These are phyloP conservation scores for Nicotiana paniculata DNA, from an alignment of 257 asterid genomes.

Conservation along the genomic window DNA sequence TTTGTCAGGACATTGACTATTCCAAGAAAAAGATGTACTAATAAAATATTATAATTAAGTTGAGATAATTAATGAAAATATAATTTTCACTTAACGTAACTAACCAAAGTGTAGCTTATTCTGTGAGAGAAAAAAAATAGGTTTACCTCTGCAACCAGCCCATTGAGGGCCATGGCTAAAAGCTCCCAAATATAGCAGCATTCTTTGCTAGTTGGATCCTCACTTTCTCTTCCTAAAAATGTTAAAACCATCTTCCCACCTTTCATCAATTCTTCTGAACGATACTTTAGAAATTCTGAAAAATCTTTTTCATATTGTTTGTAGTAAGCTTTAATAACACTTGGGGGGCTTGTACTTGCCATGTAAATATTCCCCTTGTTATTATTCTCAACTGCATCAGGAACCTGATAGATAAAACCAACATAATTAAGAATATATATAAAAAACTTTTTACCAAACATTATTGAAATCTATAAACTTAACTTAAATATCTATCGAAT, in stretches of 20 bases:
- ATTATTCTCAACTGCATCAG: conserved; percentile 27
- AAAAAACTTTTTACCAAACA: no score
- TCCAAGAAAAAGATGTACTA: not conserved
- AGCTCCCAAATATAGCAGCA: conserved; percentile 61
- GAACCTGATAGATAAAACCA: conserved; percentile 25
- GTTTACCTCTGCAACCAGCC: conserved; percentile 46
- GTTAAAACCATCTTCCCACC: conserved; percentile 72
- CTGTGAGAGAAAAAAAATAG: not conserved
- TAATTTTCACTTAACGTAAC: not conserved
- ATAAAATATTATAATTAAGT: not conserved
- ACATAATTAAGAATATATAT: not conserved
- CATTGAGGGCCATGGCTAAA: conserved; percentile 37
- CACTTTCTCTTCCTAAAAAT: conserved; percentile 47
- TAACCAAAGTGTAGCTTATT: not conserved
- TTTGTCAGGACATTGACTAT: not conserved
- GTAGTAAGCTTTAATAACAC: conserved; percentile 45
- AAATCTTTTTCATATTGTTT: conserved; percentile 53
- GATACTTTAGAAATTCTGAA: conserved; percentile 34
- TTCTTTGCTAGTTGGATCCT: conserved; percentile 44
- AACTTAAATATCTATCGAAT: no score
- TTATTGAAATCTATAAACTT: no score
- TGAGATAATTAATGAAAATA: not conserved
- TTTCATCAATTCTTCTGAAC: conserved; percentile 45
- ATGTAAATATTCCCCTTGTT: conserved; percentile 48
- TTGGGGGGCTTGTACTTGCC: conserved; percentile 31